Evolutionary conservation across 2,329 filamentous ascomycete species (phyloP), one percentile per base, ranked within the genome.

Genomic region (Cryoendolithus antarcticus): DNA sequence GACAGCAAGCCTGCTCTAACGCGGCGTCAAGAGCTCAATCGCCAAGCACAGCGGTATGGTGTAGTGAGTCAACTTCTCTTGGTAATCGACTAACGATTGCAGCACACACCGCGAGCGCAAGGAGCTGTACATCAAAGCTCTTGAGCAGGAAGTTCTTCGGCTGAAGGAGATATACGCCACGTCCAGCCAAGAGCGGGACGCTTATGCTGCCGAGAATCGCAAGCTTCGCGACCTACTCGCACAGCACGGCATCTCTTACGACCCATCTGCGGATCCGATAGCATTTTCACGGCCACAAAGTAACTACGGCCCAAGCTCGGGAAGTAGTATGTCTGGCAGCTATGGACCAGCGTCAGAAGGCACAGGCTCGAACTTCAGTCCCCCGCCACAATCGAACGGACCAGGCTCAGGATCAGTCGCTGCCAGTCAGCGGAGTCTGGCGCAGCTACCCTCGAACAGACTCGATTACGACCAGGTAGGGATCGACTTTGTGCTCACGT

Each of bases 61-160:
- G 6, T 15, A 5, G 21, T 24, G 11, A 13, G 2, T 12, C 8
- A 10, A 7, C 28, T 9, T 37, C 29, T 32, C 13, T 11, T 12
- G 15, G 10, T 6, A 8, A 30, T n/a, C 35, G 10, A 12, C 34
- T 45, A 33, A 43, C 38, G 49, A 36, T 6, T 10, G 1, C 56
- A 94, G 91, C 57, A 96, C 91, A 11, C 91, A 98, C 62, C 86
- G 91, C 40, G 91, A 96, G 64, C 78, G 91, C 49, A 96, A 96
- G 61, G 91, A 96, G 63, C 74, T 86, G 52, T 96, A 96, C 60
- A 93, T 95, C 67, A 93, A 93, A 61, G 78, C 83, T 8, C 74
- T 96, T 10, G 91, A 98, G 62, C 80, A 89, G 55, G 86, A 96
- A 62, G 82, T 96, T 4, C 70, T 93, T 12, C 80, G 86, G 35